A percentile compares a stretch with the other conserved stretches of the same genome.
Evolutionary conservation across 179 eudicot genomes (phyloP).

Genomic region (Patellifolia procumbens): DNA sequence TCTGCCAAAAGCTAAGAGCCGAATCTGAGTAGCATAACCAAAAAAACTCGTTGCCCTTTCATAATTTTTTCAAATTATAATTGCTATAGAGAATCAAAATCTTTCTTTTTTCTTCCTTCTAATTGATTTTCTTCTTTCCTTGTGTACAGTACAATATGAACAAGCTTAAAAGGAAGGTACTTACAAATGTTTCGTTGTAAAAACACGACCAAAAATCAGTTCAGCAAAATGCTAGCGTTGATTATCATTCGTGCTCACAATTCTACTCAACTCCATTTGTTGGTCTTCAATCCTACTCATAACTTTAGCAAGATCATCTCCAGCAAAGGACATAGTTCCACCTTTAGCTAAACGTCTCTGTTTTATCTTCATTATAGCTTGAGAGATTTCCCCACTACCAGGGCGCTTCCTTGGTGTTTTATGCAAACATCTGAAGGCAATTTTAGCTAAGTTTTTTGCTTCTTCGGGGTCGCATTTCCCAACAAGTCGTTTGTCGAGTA

Average conservation of each 20-base stretch:
- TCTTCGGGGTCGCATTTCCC: conserved; percentile 65
- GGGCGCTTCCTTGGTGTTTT: conserved; percentile 82
- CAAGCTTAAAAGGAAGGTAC: neutral
- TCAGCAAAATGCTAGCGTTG: conserved; percentile 12
- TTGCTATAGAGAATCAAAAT: neutral
- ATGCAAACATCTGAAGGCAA: conserved; percentile 78
- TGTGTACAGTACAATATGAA: neutral
- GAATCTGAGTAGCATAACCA: neutral
- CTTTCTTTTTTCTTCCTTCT: neutral
- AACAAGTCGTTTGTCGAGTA: conserved; percentile 63
- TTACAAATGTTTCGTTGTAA: neutral
- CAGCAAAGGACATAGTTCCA: conserved; percentile 62
- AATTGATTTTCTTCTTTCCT: neutral
- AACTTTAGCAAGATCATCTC: conserved; percentile 50
- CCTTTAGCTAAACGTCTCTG: conserved; percentile 57
- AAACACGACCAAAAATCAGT: neutral
- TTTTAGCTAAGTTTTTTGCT: conserved; percentile 61
- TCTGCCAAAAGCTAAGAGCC: too few species aligned
- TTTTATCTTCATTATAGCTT: conserved; percentile 60
- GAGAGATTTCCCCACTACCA: conserved; percentile 70
- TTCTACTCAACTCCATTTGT: conserved; percentile 60
- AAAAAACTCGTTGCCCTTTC: neutral
- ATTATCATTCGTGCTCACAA: conserved; percentile 51
- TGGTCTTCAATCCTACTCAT: conserved; percentile 66
- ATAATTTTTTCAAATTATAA: neutral